A percentile compares a stretch with the other conserved stretches of the same genome.
Evolutionary conservation across 2,329 filamentous ascomycete species (phyloP).

Genomic region (Chrysosporium keratinophilum): DNA sequence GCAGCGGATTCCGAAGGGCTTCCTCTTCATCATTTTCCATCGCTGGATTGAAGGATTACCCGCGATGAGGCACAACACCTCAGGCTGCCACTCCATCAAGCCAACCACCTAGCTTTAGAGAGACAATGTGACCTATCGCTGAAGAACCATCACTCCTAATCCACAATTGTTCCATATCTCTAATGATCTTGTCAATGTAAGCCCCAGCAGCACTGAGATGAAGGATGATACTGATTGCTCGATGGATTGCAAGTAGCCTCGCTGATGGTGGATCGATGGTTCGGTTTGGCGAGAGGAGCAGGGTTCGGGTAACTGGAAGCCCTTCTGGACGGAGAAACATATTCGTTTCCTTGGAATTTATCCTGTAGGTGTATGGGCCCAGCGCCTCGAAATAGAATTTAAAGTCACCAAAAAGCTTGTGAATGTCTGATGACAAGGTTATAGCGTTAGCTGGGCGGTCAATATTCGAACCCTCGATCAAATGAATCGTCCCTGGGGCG

Average conservation of each 20-base stretch:
- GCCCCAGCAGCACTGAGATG: slow-evolving; percentile 19
- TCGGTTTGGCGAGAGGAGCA: slow-evolving; percentile 19
- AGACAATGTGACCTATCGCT: neutral
- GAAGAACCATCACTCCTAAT: slow-evolving; percentile 1
- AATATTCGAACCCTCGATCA: slow-evolving; percentile 34
- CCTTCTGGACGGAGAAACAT: slow-evolving; percentile 2
- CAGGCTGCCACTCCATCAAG: slow-evolving; percentile 4
- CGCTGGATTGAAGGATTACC: too few relatives aligned
- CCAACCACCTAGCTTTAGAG: slow-evolving; percentile 4
- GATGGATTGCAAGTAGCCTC: slow-evolving; percentile 17
- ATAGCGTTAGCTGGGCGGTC: slow-evolving; percentile 36
- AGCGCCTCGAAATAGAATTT: slow-evolving; percentile 2
- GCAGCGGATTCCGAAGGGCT: too few relatives aligned
- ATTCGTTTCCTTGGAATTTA: slow-evolving; percentile 8
- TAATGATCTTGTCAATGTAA: slow-evolving; percentile 18
- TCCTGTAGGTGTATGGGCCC: slow-evolving; percentile 14
- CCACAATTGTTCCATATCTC: slow-evolving; percentile 21
- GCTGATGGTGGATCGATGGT: slow-evolving; percentile 24
- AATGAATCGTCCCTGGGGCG: slow-evolving; percentile 26
- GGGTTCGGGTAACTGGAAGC: slow-evolving; percentile 14
- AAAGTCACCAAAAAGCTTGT: slow-evolving; percentile 2
- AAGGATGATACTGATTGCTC: slow-evolving; percentile 18
- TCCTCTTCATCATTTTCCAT: too few relatives aligned
- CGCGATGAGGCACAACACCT: too few relatives aligned
- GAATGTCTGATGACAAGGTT: slow-evolving; percentile 25